These are phyloP conservation scores for Candolleomyces aberdarensis DNA, from an alignment of 768 basidiomycete genomes.

Conservation along the genomic window DNA sequence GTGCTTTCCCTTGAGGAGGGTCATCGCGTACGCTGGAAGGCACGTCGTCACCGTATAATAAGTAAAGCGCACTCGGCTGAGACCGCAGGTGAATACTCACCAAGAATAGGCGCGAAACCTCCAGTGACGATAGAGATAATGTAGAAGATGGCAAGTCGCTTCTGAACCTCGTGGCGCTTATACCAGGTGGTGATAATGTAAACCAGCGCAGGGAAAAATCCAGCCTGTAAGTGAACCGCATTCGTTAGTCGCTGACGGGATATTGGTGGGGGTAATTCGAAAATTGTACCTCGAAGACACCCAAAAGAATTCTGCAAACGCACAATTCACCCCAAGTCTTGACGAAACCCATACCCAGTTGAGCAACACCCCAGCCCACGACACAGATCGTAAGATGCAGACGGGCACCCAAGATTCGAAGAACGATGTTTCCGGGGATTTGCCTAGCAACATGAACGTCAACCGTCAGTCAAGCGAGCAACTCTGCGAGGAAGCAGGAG, in stretches of 20 bases:
- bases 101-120: constrained; percentile 25
- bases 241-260: too few species aligned
- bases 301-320: constrained; percentile 22
- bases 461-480: not conserved
- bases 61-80: too few species aligned
- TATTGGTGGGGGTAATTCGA: not conserved
- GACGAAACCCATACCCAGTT: constrained; percentile 32
- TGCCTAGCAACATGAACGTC: constrained; percentile 4
- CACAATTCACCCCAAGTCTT: constrained; percentile 24
- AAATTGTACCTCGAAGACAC: constrained; percentile 19
- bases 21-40: constrained; percentile 22
- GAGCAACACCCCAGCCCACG: constrained; percentile 28
- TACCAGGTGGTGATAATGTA: constrained; percentile 44
- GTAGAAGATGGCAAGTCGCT: constrained; percentile 31
- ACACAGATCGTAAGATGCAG: constrained; percentile 27
- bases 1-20: constrained; percentile 14
- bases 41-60: too few species aligned
- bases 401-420: constrained; percentile 25
- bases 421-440: constrained; percentile 24
- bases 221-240: constrained; percentile 23
- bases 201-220: constrained; percentile 39
- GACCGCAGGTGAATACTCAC: too few species aligned
- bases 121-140: constrained; percentile 27
- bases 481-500: not conserved
- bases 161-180: constrained; percentile 41